These are phyloP conservation scores for Pterocarpus santalinus DNA, from an alignment of 306 rosid genomes.

Conservation along the genomic window DNA sequence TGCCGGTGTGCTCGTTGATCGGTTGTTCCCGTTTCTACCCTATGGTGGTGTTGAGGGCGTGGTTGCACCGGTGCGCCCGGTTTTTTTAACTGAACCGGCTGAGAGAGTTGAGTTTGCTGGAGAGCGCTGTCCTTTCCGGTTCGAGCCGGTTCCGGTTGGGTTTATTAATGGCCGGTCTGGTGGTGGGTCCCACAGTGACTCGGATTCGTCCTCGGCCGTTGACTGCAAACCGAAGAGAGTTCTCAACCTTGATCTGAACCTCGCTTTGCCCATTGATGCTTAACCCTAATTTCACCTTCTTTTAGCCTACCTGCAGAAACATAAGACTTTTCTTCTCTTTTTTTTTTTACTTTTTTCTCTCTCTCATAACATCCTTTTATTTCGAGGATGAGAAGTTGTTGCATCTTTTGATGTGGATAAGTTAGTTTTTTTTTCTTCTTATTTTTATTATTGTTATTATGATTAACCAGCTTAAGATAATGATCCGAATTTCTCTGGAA, in stretches of 20 bases:
- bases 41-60: conserved; percentile 10
- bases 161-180: conserved; percentile 26
- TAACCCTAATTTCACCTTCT: not conserved
- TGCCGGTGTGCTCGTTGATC: conserved; percentile 17
- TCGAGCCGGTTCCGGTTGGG: conserved; percentile 50
- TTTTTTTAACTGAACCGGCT: conserved; percentile 46
- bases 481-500: conserved; percentile 34
- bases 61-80: conserved; percentile 43
- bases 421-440: not conserved
- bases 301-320: not conserved
- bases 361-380: conserved; percentile 8
- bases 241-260: conserved; percentile 73
- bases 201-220: conserved; percentile 61
- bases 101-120: conserved; percentile 42
- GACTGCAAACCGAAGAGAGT: conserved; percentile 58
- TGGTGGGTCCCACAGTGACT: conserved; percentile 55
- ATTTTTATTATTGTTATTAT: not conserved
- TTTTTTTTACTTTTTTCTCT: too few relatives aligned
- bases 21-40: conserved; percentile 56
- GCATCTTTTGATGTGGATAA: conserved; percentile 41
- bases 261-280: conserved; percentile 68
- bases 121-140: conserved; percentile 52
- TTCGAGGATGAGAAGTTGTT: conserved; percentile 42
- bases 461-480: conserved; percentile 29
- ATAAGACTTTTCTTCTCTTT: not conserved